These are phyloP conservation scores for Caulochytrium protostelioides DNA, from an alignment of 371 early-diverging fungal species.

Conservation along the genomic window DNA sequence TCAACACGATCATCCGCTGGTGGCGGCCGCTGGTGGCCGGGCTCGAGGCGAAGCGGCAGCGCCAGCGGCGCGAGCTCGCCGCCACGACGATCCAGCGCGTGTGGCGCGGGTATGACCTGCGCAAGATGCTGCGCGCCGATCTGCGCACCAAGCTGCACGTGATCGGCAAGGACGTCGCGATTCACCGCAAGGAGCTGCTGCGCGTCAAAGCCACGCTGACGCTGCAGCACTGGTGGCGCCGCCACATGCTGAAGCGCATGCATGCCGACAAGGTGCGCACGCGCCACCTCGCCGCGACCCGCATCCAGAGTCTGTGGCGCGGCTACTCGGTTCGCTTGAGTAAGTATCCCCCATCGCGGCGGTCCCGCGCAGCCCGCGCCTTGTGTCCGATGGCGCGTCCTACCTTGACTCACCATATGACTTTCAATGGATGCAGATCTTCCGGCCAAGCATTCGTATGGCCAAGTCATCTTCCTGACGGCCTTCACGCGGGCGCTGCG, in stretches of 20 bases:
- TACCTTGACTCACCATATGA: background rate
- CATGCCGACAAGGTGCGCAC: constrained; percentile 21
- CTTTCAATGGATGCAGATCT: constrained; percentile 9
- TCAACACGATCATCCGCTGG: constrained; percentile 18
- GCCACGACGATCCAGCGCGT: constrained; percentile 22
- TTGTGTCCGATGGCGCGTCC: background rate
- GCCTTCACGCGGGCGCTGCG: constrained; percentile 25
- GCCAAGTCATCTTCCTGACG: constrained; percentile 26
- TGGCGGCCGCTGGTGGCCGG: constrained; percentile 19
- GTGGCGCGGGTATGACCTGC: constrained; percentile 19
- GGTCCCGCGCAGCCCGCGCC: background rate
- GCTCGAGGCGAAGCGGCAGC: constrained; percentile 10
- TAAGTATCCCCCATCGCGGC: constrained; percentile 7
- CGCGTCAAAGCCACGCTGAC: constrained; percentile 18
- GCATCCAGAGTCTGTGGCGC: constrained; percentile 28
- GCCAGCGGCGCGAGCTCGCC: constrained; percentile 11
- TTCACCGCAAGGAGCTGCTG: constrained; percentile 14
- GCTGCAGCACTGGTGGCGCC: constrained; percentile 21
- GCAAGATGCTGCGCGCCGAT: constrained; percentile 19
- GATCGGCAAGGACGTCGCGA: constrained; percentile 16
- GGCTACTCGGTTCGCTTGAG: constrained; percentile 30
- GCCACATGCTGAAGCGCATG: constrained; percentile 10
- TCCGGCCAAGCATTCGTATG: constrained; percentile 27
- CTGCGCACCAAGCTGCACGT: constrained; percentile 13
- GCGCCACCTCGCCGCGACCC: constrained; percentile 20